Evolutionary conservation across 352 stramenopile genomes (phyloP), one percentile per base, ranked within the genome.

Genomic region (Phytophthora fragariae): DNA sequence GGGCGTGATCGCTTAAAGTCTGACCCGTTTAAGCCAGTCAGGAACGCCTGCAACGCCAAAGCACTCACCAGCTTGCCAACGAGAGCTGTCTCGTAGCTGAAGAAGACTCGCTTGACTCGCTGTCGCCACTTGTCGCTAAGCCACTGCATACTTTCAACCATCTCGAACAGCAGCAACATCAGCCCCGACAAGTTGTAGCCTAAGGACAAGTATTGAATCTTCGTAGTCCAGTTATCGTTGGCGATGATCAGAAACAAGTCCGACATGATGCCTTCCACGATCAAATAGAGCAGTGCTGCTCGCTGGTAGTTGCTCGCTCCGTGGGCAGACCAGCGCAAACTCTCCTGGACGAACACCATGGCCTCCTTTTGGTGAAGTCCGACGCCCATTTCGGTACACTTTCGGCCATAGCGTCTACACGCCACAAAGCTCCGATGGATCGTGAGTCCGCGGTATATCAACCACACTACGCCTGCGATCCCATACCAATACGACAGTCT

Each of bases 241-340:
- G 39, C 58, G 15, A 56, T 46, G 41, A 75, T 75, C 1, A 75
- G 50, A n/a, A 65, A 65, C 58, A 65, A 56, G 41, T 65, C 58
- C 3, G 41, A 33, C 58, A 56, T 65, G 17, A 65, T 56, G 0
- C 62, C 68, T 37, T 72, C 68, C 9, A 75, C 31, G 7, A 75
- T 41, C n/a, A 71, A n/a, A 15, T 67, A 64, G 2, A 75, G 27
- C 27, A 75, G 11, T 11, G 11, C 55, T 1, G 35, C 7, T 29
- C 68, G 62, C 1, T 75, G 68, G 11, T 55, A 52, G 9, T 62
- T 65, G 3, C 14, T 50, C 2, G 57, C 57, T 31, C 39, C 21
- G 27, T 64, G 57, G 17, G 41, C 39, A n/a, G 39, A 44, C 7
- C 55, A 29, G 19, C 57, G 57, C 17, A 64, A 56, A 11, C 39